These are phyloP conservation scores for Ophiocordyceps polyrhachis-furcata DNA, from an alignment of 2,329 filamentous ascomycete species.

Conservation along the genomic window DNA sequence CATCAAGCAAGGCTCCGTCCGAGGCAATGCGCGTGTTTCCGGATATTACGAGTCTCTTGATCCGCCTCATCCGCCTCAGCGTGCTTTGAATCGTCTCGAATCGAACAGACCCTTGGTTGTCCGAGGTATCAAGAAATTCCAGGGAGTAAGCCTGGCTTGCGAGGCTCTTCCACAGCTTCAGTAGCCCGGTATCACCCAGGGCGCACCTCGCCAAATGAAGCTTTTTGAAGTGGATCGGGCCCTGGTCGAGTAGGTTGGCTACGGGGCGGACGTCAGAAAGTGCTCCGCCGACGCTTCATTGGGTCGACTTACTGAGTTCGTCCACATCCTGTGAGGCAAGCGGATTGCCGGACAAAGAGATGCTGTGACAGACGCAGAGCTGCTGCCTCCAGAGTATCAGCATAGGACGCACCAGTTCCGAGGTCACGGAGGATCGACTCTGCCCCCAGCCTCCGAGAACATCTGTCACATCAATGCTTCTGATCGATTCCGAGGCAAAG, in stretches of 20 bases:
- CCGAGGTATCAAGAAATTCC: slow-evolving; percentile 30
- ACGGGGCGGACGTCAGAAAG: not conserved
- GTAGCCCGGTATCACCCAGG: slow-evolving; percentile 28
- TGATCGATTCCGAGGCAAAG: slow-evolving; percentile 35
- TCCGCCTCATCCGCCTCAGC: slow-evolving; percentile 21
- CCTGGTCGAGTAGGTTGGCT: slow-evolving; percentile 15
- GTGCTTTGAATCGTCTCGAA: slow-evolving; percentile 26
- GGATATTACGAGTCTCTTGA: slow-evolving; percentile 30
- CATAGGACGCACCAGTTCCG: slow-evolving; percentile 28
- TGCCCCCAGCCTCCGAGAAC: slow-evolving; percentile 12
- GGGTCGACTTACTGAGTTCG: slow-evolving; percentile 22
- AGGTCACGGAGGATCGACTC: slow-evolving; percentile 10
- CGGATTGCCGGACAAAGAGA: slow-evolving; percentile 30
- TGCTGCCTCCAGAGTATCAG: slow-evolving; percentile 28
- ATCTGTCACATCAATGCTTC: slow-evolving; percentile 33
- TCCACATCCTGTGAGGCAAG: slow-evolving; percentile 27
- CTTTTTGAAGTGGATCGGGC: slow-evolving; percentile 22
- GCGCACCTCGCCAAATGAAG: slow-evolving; percentile 33
- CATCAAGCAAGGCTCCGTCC: slow-evolving; percentile 26
- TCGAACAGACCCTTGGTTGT: slow-evolving; percentile 31
- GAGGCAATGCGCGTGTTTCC: slow-evolving; percentile 29
- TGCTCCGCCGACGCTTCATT: not conserved
- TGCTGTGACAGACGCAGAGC: slow-evolving; percentile 29
- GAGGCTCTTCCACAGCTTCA: slow-evolving; percentile 27
- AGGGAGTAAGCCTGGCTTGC: slow-evolving; percentile 24